A percentile compares a stretch with the other conserved stretches of the same genome.
phyloP scores from a whole-genome alignment of 2,329 filamentous ascomycete species.

The Aspergillus brunneoviolaceus region DNA sequence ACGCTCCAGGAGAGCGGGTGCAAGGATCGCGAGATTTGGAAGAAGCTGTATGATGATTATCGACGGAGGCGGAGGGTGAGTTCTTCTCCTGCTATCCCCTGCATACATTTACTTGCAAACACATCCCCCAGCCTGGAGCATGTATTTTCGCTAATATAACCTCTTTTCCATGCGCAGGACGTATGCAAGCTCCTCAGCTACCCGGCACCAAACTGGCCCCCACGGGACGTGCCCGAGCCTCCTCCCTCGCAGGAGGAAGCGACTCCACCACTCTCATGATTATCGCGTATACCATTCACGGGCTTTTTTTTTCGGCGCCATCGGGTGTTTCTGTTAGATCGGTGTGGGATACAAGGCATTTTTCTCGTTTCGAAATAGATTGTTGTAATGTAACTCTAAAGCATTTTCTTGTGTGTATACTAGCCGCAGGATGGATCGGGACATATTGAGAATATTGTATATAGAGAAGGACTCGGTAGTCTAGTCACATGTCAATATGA shows the following conservation, averaged over 20 bases:
- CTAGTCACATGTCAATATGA: no score
- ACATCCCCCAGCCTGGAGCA: no score
- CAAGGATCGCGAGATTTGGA: conserved; percentile 39
- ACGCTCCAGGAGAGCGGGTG: conserved; percentile 38
- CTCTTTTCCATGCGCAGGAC: conserved; percentile 20
- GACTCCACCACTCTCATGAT: not conserved
- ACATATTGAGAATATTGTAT: conserved; percentile 30
- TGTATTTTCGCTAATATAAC: not conserved
- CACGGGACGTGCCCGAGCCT: conserved; percentile 35
- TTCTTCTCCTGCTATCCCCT: not conserved
- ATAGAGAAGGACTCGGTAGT: not conserved
- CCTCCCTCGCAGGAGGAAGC: conserved; percentile 65
- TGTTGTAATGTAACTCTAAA: not conserved
- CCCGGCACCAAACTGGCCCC: conserved; percentile 35
- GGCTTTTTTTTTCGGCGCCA: not conserved
- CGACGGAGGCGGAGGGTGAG: conserved; percentile 33
- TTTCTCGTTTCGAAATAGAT: not conserved
- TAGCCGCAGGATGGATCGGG: not conserved
- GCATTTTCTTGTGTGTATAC: not conserved
- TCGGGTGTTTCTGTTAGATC: not conserved
- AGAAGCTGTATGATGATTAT: conserved; percentile 39
- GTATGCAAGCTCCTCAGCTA: conserved; percentile 39
- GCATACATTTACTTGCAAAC: not conserved
- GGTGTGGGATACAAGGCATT: not conserved
- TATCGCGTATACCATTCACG: not conserved